Conservation (phyloP, 495 filamentous ascomycete genomes). For the Letharia lupina region DNA sequence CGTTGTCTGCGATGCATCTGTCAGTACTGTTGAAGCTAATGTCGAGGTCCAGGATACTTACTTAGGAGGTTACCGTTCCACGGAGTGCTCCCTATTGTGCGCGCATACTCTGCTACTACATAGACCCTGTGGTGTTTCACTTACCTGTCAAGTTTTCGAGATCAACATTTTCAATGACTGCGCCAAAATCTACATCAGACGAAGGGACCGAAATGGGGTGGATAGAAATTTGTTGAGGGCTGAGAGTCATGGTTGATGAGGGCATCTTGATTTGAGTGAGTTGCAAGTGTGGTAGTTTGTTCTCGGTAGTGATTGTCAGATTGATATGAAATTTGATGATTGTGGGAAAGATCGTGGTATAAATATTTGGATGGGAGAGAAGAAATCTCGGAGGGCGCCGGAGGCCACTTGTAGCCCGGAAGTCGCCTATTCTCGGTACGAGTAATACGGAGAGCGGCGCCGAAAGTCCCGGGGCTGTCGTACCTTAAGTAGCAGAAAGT, state of each 20-base stretch:
- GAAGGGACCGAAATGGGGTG: constrained; percentile 28
- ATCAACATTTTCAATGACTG: constrained; percentile 45
- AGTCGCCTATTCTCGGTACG: not conserved
- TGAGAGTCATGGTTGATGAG: not conserved
- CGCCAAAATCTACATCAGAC: constrained; percentile 52
- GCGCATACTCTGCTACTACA: constrained; percentile 18
- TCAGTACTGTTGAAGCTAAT: constrained; percentile 10
- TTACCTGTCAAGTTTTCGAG: constrained; percentile 51
- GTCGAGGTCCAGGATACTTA: constrained; percentile 28
- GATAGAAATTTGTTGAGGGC: not conserved
- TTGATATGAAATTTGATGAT: not conserved
- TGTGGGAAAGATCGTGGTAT: not conserved
- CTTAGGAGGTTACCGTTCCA: constrained; percentile 48
- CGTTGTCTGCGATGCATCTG: constrained; percentile 37
- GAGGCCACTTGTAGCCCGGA: not conserved
- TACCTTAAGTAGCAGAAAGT: too few species aligned
- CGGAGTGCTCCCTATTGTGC: constrained; percentile 41
- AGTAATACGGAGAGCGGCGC: not conserved
- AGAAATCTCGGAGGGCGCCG: not conserved
- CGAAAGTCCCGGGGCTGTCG: too few species aligned
- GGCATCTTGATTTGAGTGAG: not conserved
- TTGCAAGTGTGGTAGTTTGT: not conserved
- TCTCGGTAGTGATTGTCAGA: not conserved
- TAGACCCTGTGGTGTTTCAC: constrained; percentile 2
- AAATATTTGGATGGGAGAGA: not conserved